phyloP scores from a whole-genome alignment of 73 alveolate genomes.

The Paramecium primaurelia region DNA sequence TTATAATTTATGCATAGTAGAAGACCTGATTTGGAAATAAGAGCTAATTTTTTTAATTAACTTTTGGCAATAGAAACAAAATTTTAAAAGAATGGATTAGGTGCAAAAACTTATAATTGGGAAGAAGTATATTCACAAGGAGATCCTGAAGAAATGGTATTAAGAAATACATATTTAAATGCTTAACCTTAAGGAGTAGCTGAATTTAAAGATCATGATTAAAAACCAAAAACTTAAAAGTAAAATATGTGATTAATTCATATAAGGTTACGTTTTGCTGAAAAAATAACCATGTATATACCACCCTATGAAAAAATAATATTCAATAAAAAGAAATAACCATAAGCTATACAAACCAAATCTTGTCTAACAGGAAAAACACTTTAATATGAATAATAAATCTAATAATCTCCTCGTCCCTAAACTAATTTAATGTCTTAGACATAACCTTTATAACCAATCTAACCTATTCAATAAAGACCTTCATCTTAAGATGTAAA shows the following conservation, averaged over 20 bases:
- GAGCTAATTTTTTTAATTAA: constrained; percentile 75
- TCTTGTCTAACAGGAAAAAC: background rate
- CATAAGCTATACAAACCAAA: background rate
- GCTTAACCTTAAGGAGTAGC: constrained; percentile 39
- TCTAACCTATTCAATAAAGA: background rate
- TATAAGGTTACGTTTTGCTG: constrained; percentile 29
- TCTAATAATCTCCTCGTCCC: background rate
- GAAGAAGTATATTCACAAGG: constrained; percentile 63
- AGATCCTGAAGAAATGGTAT: constrained; percentile 32
- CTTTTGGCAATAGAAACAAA: constrained; percentile 69
- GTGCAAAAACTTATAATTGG: constrained; percentile 78
- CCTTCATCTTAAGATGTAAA: background rate
- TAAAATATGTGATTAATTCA: background rate
- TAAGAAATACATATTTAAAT: constrained; percentile 28
- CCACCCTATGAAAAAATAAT: constrained; percentile 35
- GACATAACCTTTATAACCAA: background rate
- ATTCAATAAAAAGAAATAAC: background rate
- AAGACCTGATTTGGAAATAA: constrained; percentile 77
- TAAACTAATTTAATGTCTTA: background rate
- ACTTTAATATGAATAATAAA: background rate
- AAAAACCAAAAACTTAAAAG: background rate
- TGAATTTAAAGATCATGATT: constrained; percentile 41
- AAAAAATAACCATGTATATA: constrained; percentile 2
- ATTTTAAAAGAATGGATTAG: constrained; percentile 59
- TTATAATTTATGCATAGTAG: constrained; percentile 70